Conservation (phyloP, 2,329 filamentous ascomycete species). For the Fusarium sp. region DNA sequence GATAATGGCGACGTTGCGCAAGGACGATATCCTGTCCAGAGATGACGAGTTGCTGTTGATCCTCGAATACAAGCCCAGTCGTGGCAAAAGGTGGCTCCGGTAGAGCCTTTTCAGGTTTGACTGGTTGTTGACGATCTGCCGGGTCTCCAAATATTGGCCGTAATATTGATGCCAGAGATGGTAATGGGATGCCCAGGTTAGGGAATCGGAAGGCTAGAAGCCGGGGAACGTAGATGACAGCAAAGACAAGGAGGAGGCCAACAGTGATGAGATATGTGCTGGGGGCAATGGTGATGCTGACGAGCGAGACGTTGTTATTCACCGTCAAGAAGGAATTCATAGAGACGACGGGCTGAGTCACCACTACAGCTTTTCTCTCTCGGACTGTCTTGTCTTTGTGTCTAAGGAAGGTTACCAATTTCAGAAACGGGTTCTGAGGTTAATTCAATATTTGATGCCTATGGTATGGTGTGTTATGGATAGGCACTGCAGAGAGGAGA, state of each 20-base stretch:
- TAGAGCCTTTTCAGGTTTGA: constrained; percentile 45
- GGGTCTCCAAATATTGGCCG: constrained; percentile 38
- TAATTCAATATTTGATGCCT: constrained; percentile 17
- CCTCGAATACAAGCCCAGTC: constrained; percentile 51
- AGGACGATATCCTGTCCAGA: constrained; percentile 51
- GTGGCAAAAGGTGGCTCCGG: constrained; percentile 44
- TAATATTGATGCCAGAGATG: constrained; percentile 41
- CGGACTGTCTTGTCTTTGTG: constrained; percentile 2
- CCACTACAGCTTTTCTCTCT: constrained; percentile 4
- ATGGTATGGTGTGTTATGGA: neutral
- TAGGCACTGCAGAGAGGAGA: constrained; percentile 11
- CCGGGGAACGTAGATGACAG: constrained; percentile 62
- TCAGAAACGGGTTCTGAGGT: constrained; percentile 4
- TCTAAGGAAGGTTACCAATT: neutral
- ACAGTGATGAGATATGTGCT: constrained; percentile 69
- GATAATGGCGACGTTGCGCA: constrained; percentile 42
- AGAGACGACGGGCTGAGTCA: constrained; percentile 48
- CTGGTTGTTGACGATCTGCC: constrained; percentile 13
- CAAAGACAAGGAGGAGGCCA: constrained; percentile 63
- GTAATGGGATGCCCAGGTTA: constrained; percentile 53
- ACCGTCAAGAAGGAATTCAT: constrained; percentile 72
- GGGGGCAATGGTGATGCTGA: constrained; percentile 70
- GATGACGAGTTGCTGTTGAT: constrained; percentile 53
- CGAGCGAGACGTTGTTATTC: constrained; percentile 71
- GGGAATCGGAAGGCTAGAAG: constrained; percentile 53